These are phyloP conservation scores for Penicillium olsonii DNA, from an alignment of 2,329 filamentous ascomycete genomes.

Conservation along the genomic window DNA sequence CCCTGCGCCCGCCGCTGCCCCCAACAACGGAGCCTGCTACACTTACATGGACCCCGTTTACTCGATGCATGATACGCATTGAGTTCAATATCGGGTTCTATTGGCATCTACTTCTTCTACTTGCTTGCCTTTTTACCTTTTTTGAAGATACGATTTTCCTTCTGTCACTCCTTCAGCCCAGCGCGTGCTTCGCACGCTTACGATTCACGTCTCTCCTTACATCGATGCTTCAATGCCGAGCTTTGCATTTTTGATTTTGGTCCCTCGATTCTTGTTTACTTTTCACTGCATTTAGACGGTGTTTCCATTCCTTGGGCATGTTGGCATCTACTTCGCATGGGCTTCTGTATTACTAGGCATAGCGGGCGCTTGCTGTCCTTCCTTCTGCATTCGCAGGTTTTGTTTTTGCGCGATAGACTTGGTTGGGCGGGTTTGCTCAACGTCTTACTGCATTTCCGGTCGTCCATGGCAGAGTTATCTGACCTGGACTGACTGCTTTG, in stretches of 20 bases:
- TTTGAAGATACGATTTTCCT: constrained; percentile 28
- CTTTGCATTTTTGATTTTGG: constrained; percentile 16
- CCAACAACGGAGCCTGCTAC: constrained; percentile 30
- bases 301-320: constrained; percentile 35
- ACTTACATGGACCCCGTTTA: constrained; percentile 39
- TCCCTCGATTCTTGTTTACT: neutral
- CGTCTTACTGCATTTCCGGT: neutral
- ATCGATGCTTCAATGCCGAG: constrained; percentile 27
- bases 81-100: constrained; percentile 6
- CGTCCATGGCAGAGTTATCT: neutral
- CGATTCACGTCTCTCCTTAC: constrained; percentile 40
- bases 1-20: constrained; percentile 26
- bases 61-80: constrained; percentile 31
- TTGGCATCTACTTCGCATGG: constrained; percentile 19
- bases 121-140: constrained; percentile 22
- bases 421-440: constrained; percentile 6
- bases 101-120: constrained; percentile 12
- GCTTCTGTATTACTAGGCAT: constrained; percentile 40
- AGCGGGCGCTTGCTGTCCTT: constrained; percentile 40
- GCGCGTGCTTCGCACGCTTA: constrained; percentile 12
- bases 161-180: constrained; percentile 33
- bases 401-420: constrained; percentile 25
- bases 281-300: constrained; percentile 34
- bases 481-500: neutral
- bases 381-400: constrained; percentile 39